A percentile compares a stretch with the other conserved stretches of the same genome.
phyloP scores from a whole-genome alignment of 2,329 filamentous ascomycete genomes.

The Coniochaeta hoffmannii region DNA sequence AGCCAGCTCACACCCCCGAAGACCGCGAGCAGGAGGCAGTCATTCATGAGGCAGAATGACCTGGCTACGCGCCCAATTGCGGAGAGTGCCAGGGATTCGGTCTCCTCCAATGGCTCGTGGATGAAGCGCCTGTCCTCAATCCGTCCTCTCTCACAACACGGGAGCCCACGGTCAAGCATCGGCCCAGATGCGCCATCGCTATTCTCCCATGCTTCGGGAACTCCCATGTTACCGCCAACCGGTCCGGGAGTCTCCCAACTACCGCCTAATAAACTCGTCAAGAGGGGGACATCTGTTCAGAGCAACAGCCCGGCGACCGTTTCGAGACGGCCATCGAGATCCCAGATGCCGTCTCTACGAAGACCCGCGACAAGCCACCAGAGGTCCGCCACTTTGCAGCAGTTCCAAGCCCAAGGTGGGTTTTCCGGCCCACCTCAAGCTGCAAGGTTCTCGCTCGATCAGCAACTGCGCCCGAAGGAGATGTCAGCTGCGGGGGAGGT shows the following conservation, averaged over 20 bases:
- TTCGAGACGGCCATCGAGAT: slow-evolving; percentile 42
- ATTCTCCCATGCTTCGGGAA: slow-evolving; percentile 59
- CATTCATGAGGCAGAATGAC: slow-evolving; percentile 32
- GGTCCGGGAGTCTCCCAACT: slow-evolving; percentile 33
- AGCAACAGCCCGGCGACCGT: slow-evolving; percentile 33
- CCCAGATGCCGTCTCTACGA: slow-evolving; percentile 58
- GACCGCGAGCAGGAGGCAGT: slow-evolving; percentile 31
- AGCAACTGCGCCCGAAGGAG: slow-evolving; percentile 19
- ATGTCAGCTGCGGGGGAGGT: slow-evolving; percentile 8
- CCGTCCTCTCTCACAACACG: slow-evolving; percentile 57
- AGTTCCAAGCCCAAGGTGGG: slow-evolving; percentile 25
- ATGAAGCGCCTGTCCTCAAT: slow-evolving; percentile 58
- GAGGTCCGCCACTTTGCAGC: slow-evolving; percentile 62
- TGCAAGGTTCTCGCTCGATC: slow-evolving; percentile 25
- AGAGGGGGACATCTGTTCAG: slow-evolving; percentile 54
- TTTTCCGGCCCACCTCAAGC: slow-evolving; percentile 10
- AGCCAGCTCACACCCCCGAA: slow-evolving; percentile 34
- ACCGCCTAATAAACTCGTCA: slow-evolving; percentile 70
- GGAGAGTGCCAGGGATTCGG: slow-evolving; percentile 46
- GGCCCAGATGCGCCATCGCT: slow-evolving; percentile 60
- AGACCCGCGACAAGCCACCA: slow-evolving; percentile 75
- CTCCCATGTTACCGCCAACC: slow-evolving; percentile 49
- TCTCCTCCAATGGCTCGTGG: slow-evolving; percentile 62
- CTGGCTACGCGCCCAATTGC: slow-evolving; percentile 25
- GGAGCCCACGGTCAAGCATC: slow-evolving; percentile 56